Percentiles rank a stretch among this genome's conserved stretches.
phyloP scores from a whole-genome alignment of 1,284 basidiomycete genomes.

The Heimioporus retisporus region DNA sequence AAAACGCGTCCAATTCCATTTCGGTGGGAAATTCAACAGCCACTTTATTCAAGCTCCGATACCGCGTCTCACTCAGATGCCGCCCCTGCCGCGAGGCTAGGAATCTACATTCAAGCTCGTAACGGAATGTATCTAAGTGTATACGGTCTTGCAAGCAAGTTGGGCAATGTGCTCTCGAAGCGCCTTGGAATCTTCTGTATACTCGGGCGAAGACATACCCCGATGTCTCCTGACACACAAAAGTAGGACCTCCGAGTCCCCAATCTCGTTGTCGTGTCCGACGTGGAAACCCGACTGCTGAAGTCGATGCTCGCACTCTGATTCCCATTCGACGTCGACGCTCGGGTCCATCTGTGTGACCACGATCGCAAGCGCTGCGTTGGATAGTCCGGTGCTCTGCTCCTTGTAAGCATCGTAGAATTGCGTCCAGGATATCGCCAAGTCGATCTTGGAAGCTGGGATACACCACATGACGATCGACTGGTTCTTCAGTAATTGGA shows the following conservation, averaged over 20 bases:
- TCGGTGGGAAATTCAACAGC: conserved; percentile 42
- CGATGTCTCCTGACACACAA: conserved; percentile 2
- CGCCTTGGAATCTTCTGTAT: not conserved
- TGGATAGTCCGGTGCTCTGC: too few relatives aligned
- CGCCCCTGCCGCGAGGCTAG: too few relatives aligned
- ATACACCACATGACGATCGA: too few relatives aligned
- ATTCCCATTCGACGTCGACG: not conserved
- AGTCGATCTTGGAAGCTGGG: too few relatives aligned
- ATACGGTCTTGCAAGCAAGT: too few relatives aligned
- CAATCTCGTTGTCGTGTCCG: not conserved
- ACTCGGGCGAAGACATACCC: not conserved
- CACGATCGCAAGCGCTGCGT: not conserved
- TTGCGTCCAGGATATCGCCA: too few relatives aligned
- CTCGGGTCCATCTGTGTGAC: not conserved
- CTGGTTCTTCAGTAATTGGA: too few relatives aligned
- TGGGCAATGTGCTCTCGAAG: not conserved
- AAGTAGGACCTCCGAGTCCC: too few relatives aligned
- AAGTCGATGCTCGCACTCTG: not conserved
- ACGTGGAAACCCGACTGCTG: not conserved
- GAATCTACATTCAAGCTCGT: too few relatives aligned
- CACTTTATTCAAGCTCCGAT: conserved; percentile 41
- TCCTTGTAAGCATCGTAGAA: too few relatives aligned
- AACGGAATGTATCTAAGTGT: too few relatives aligned
- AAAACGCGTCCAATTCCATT: conserved; percentile 40
- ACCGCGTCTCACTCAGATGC: conserved; percentile 24